Base-by-base conservation (phyloP, 306 rosid genomes). In the Cicer pinnatifidum region DNA sequence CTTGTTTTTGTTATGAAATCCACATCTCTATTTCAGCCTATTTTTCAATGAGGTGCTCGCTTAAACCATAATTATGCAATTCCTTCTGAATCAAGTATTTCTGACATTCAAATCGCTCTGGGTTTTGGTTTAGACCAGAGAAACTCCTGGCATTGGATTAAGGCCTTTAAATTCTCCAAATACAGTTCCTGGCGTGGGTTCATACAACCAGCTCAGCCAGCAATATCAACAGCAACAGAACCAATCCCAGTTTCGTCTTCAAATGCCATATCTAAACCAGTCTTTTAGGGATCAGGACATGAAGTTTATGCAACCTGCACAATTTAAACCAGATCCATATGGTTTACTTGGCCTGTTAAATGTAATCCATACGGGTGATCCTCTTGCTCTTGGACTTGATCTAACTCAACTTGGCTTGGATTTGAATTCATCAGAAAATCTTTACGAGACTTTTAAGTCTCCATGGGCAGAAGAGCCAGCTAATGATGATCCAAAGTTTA, bases 391-490 rank as follows among this genome's bases (percentile, higher is more conserved):
- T 69, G 99, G 99, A 78, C 89, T 95, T 78, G 97, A 95, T 77
- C 86, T 95, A 74, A 91, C 99, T 11, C 92, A 93, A 6, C 90
- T 95, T 11, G 99, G 99, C 35, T 87, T 95, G 56, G 89, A 92
- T 85, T 86, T 95, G 89, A 95, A 95, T 84, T 90, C 99, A 63
- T 68, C 96, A 7, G 99, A 95, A 69, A 91, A 91, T 83, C 97
- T 95, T 75, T 97, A 95, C 81, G 91, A 92, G 85, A 95, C 91
- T 76, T 95, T 95, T 84, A 92, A 90, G 52, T 95, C 99, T 64
- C 99, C 99, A 15, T 95, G 99, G 99, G 89, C 97, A 57, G 97
- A 95, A 33, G 99, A 88, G 83, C 91, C 99, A 7, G 91, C 90
- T 44, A 95, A 91, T 86, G 96, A 96, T 38, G 99, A 95, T 81